Evolutionary conservation across 257 asterid genomes (phyloP), one percentile per base, ranked within the genome.

Genomic region (Petrea volubilis): DNA sequence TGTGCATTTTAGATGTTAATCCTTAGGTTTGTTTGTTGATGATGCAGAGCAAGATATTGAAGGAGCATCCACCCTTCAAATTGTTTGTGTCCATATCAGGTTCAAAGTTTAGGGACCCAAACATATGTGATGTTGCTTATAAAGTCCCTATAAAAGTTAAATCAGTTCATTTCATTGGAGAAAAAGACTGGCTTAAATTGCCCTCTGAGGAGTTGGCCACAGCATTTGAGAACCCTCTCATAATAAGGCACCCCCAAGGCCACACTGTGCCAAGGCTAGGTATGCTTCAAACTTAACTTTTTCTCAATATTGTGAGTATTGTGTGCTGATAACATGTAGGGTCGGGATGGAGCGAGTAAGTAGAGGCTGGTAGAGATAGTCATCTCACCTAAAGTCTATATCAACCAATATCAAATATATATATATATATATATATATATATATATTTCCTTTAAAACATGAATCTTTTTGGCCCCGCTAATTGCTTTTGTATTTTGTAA

Each of bases 231-330:
- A 47, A 68, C 38, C 86, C 94, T 76, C 82, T 87, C 43, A 78
- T 87, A 65, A 76, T 85, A 29, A 73, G 65, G 33, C 94, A 87
- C 64, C 89, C 94, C 27, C 91, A 83, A 36, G 91, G 94, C 68
- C 94, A 87, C 82, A 85, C 88, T 0, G 91, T 85, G 46, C 91
- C 94, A 33, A 78, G 89, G 78, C 84, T 87, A 64, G 87, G 94
- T 79, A 73, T 4, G 71, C n/a, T 60, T 0, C 0, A 20, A 5
- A 8, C 44, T 5, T 28, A 27, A 0, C 3, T 70, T n/a, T 5
- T 50, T 18, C 24, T 4, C 50, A 12, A 2, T 41, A 7, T 41
- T 41, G 47, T 1, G 3, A 5, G 15, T 38, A 7, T 33, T 33
- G 38, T 33, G 3, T 33, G 38, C n/a, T n/a, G n/a, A n/a, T n/a